These are phyloP conservation scores for Priceomyces castillae DNA, from an alignment of 805 yeast genomes.

Conservation along the genomic window DNA sequence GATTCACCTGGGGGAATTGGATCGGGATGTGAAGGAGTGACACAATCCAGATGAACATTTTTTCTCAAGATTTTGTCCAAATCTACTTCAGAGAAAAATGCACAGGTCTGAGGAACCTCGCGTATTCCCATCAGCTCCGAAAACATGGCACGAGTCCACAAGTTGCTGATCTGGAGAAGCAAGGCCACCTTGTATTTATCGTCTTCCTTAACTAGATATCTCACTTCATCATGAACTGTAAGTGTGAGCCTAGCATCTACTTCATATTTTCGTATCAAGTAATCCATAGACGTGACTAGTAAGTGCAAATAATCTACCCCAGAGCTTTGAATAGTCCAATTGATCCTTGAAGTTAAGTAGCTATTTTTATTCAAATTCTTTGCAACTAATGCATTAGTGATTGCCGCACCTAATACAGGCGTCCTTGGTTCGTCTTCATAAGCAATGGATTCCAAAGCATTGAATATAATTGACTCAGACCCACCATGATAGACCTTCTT, in stretches of 20 bases:
- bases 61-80: conserved; percentile 85
- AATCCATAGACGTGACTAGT: conserved; percentile 82
- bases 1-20: conserved; percentile 81
- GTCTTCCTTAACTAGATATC: conserved; percentile 72
- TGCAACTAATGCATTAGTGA: conserved; percentile 76
- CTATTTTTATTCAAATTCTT: conserved; percentile 60
- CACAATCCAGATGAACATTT: conserved; percentile 88
- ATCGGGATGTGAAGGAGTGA: conserved; percentile 80
- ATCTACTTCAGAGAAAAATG: conserved; percentile 92
- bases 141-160: conserved; percentile 96
- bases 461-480: conserved; percentile 88
- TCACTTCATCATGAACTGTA: conserved; percentile 93
- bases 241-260: conserved; percentile 76
- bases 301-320: conserved; percentile 96
- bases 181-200: conserved; percentile 77
- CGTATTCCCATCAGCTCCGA: conserved; percentile 87
- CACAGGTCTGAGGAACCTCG: conserved; percentile 91
- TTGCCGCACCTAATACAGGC: conserved; percentile 90
- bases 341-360: conserved; percentile 85
- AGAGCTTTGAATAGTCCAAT: conserved; percentile 97
- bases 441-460: conserved; percentile 84
- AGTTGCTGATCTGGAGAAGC: conserved; percentile 81
- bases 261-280: conserved; percentile 59
- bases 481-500: conserved; percentile 74
- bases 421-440: conserved; percentile 77